Evolutionary conservation across 2,329 filamentous ascomycete genomes (phyloP).

Genomic region (Emericellopsis atlantica): DNA sequence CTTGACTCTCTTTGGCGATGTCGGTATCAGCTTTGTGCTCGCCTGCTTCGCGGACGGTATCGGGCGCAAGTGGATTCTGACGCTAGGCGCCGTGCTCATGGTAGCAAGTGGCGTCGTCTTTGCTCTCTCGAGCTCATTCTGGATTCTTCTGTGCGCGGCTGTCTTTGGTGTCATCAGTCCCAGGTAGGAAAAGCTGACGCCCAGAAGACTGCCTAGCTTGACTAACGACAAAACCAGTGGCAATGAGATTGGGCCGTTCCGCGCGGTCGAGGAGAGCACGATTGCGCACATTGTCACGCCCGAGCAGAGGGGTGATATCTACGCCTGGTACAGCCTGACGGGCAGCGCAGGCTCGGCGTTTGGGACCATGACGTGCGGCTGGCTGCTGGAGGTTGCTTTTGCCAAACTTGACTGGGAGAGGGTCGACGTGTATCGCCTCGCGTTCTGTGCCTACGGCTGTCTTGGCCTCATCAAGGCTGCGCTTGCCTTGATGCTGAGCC

Average conservation of each 20-base stretch:
- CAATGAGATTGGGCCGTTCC: slow-evolving; percentile 51
- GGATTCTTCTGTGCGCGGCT: slow-evolving; percentile 42
- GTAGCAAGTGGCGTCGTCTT: slow-evolving; percentile 41
- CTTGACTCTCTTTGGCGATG: slow-evolving; percentile 47
- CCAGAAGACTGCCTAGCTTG: background rate
- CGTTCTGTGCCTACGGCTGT: slow-evolving; percentile 45
- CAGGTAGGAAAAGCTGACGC: slow-evolving; percentile 5
- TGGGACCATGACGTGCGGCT: slow-evolving; percentile 47
- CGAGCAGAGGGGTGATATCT: slow-evolving; percentile 37
- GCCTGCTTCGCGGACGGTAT: slow-evolving; percentile 45
- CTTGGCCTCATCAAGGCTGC: slow-evolving; percentile 45
- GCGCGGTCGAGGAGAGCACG: slow-evolving; percentile 48
- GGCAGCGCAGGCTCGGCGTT: slow-evolving; percentile 48
- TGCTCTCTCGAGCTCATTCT: slow-evolving; percentile 38
- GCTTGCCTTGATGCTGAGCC: slow-evolving; percentile 35
- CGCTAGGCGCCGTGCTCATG: slow-evolving; percentile 43
- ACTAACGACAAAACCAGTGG: slow-evolving; percentile 24
- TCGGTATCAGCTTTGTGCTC: slow-evolving; percentile 43
- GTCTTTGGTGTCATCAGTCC: slow-evolving; percentile 51
- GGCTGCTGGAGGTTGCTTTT: slow-evolving; percentile 39
- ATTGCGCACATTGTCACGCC: slow-evolving; percentile 40
- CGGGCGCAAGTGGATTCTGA: slow-evolving; percentile 40
- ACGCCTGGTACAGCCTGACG: slow-evolving; percentile 47
- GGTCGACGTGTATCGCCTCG: slow-evolving; percentile 34
- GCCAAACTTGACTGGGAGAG: slow-evolving; percentile 25